Evolutionary conservation across 257 asterid species (phyloP).

Genomic region (Salvia splendens): DNA sequence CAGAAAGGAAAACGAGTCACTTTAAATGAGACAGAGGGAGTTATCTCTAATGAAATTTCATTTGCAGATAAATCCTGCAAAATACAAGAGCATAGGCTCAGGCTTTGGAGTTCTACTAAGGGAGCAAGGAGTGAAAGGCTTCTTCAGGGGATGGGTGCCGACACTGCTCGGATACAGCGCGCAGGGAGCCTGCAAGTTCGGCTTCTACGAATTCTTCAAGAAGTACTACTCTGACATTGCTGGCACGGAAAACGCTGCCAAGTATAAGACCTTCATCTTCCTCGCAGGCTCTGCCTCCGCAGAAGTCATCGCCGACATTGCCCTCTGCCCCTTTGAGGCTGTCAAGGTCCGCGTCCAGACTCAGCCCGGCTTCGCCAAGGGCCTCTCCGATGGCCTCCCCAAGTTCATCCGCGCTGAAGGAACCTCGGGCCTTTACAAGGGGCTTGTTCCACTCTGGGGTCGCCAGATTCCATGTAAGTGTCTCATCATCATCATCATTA

Average conservation of each 20-base stretch:
- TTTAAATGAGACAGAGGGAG: no score
- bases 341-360: conserved; percentile 90
- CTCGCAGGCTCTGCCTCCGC: conserved; percentile 96
- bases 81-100: conserved; percentile 72
- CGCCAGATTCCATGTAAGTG: conserved; percentile 90
- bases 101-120: conserved; percentile 69
- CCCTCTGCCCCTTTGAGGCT: conserved; percentile 91
- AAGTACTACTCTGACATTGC: conserved; percentile 82
- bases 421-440: conserved; percentile 71
- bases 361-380: conserved; percentile 83
- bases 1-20: no score
- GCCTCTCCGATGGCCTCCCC: conserved; percentile 79
- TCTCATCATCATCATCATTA: neutral
- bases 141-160: conserved; percentile 90
- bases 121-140: conserved; percentile 77
- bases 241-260: conserved; percentile 75
- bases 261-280: conserved; percentile 73
- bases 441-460: conserved; percentile 89
- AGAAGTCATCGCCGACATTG: conserved; percentile 77
- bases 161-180: conserved; percentile 83
- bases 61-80: conserved; percentile 69
- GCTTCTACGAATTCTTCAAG: conserved; percentile 86
- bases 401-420: conserved; percentile 76
- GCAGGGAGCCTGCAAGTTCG: conserved; percentile 87
- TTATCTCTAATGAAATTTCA: no score